Percentiles rank a stretch among this genome's conserved stretches.
Evolutionary conservation across 768 basidiomycete species (phyloP).

Genomic region (Phylloporus sp.): DNA sequence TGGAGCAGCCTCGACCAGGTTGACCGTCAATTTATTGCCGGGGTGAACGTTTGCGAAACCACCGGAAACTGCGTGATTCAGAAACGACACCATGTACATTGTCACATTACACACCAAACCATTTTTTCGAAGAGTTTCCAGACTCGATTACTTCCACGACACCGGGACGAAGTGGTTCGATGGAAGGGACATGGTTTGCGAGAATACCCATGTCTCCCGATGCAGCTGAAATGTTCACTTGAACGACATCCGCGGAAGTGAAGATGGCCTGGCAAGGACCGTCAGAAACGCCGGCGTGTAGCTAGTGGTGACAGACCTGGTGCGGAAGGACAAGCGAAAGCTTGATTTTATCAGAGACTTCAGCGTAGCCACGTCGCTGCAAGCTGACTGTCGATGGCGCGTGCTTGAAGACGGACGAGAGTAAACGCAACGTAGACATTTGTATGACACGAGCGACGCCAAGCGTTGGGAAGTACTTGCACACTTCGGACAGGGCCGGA

Average conservation of each 20-base stretch:
- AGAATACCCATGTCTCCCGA: slow-evolving; percentile 99
- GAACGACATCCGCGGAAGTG: slow-evolving; percentile 85
- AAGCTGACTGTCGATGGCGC: slow-evolving; percentile 46
- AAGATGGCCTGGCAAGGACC: slow-evolving; percentile 66
- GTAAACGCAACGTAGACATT: slow-evolving; percentile 75
- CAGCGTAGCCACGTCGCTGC: slow-evolving; percentile 85
- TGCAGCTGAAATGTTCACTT: slow-evolving; percentile 92
- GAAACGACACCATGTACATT: not conserved
- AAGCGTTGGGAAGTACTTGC: not conserved
- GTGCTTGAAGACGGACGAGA: slow-evolving; percentile 59
- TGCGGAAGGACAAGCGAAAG: slow-evolving; percentile 93
- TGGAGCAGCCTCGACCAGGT: slow-evolving; percentile 93
- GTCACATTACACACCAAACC: slow-evolving; percentile 72
- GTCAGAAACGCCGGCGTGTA: slow-evolving; percentile 11
- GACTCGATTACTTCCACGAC: slow-evolving; percentile 92
- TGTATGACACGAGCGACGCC: not conserved
- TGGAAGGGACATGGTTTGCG: slow-evolving; percentile 97
- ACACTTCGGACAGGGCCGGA: slow-evolving; percentile 28
- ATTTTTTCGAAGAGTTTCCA: slow-evolving; percentile 78
- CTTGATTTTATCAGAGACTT: slow-evolving; percentile 84
- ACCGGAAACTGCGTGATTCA: slow-evolving; percentile 66
- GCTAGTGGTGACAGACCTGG: slow-evolving; percentile 55
- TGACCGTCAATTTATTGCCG: slow-evolving; percentile 94
- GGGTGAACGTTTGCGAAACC: slow-evolving; percentile 98
- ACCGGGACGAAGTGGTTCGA: slow-evolving; percentile 92